Base-by-base conservation (phyloP, 2,329 filamentous ascomycete genomes). In the Xylaria sp. region DNA sequence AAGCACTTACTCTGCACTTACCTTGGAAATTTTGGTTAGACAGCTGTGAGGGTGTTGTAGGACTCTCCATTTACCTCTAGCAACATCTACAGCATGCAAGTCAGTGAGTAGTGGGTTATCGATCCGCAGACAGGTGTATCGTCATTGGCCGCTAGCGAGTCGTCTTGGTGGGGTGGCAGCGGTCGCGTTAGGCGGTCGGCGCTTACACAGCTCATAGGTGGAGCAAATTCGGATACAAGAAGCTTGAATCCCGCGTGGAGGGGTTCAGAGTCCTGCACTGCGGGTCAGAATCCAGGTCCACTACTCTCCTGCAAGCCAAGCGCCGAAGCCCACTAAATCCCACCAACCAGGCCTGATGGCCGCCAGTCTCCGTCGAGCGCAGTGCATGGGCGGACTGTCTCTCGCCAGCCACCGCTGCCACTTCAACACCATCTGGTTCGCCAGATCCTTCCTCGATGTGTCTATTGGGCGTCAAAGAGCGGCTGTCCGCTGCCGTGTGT, bases 121-220 rank as follows among this genome's bases (percentile, higher is more conserved):
- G 43, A n/a, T 46, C 51, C 55, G 36, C 39, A 62, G 52, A 48
- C n/a, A 39, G 31, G 28, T 55, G 46, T 61, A 41, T 48, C 49
- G 41, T 56, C 48, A 72, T 72, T 73, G 70, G 64, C 39, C 51
- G n/a, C n/a, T 4, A 52, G 67, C 18, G 62, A 64, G 31, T 48
- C 64, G 15, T 41, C 18, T 7, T 36, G 61, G 60, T 64, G 67
- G 55, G 48, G 48, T 56, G 55, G 12, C 55, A 62, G 61, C 23
- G 72, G 76, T 63, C 73, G 73, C 75, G 64, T 36, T 67, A 62
- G 67, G 41, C 70, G 78, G 78, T 75, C 78, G 76, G 78, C 78
- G 78, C 77, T 74, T 79, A 73, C 68, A 13, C 52, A 31, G 74
- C 75, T 77, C 54, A 75, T 69, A 76, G 23, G 39, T 28, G 49